These are phyloP conservation scores for Luzula sylvatica DNA, from an alignment of 176 grass and related monocot species.

Conservation along the genomic window DNA sequence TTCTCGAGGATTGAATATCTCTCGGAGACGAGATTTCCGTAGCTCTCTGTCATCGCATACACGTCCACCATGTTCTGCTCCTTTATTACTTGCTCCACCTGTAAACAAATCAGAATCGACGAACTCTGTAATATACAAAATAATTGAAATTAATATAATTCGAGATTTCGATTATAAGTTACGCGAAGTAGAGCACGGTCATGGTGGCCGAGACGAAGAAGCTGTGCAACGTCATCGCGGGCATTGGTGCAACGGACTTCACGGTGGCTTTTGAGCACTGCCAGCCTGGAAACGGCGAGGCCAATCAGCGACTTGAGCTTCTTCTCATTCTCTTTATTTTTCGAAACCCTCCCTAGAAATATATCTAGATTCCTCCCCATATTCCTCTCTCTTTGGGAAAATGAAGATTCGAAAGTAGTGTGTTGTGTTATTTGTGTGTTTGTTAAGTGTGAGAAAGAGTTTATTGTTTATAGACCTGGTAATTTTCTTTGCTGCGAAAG, in stretches of 20 bases:
- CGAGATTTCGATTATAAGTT: neutral
- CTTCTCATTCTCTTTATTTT: conserved; percentile 42
- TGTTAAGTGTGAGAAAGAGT: no score
- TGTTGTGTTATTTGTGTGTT: no score
- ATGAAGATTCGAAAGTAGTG: no score
- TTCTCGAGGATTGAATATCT: conserved; percentile 37
- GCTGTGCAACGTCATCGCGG: conserved; percentile 60
- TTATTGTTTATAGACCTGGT: no score
- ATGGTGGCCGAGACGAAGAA: conserved; percentile 52
- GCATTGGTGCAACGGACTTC: conserved; percentile 49
- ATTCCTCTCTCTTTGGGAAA: neutral
- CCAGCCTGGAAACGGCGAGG: conserved; percentile 32
- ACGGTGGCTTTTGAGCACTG: conserved; percentile 49
- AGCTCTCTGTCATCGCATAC: conserved; percentile 46
- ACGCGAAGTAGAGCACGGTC: conserved; percentile 73
- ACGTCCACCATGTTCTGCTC: conserved; percentile 61
- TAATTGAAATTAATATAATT: neutral
- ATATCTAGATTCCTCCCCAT: conserved; percentile 76
- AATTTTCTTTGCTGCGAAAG: no score
- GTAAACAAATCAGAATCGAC: neutral
- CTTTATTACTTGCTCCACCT: conserved; percentile 68
- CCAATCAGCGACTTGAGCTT: conserved; percentile 41
- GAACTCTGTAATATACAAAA: neutral
- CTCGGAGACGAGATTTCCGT: conserved; percentile 52
- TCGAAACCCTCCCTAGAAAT: conserved; percentile 55